Evolutionary conservation across 148 eudicot species (phyloP).

Genomic region (Rhododendron kiyosumense): DNA sequence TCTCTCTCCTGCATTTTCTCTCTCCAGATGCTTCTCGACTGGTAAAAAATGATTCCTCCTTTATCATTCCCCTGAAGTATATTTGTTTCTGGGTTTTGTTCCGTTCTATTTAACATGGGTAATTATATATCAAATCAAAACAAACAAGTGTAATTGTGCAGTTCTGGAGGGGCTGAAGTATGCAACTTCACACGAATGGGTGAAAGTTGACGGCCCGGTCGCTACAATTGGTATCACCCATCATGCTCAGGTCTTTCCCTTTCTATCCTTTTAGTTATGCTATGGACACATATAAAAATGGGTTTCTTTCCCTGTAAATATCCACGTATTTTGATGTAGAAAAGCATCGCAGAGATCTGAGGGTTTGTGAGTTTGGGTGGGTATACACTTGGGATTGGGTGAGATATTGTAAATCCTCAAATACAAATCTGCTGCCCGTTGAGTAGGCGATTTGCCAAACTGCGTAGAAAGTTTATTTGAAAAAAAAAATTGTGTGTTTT

Average conservation of each 20-base stretch:
- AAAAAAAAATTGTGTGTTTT: not conserved
- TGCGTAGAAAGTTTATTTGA: no score
- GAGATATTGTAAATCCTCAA: not conserved
- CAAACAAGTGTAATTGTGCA: slow-evolving; percentile 15
- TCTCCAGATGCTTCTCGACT: slow-evolving; percentile 82
- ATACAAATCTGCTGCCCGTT: not conserved
- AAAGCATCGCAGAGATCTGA: not conserved
- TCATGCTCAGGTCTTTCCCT: slow-evolving; percentile 78
- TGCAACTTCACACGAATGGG: slow-evolving; percentile 89
- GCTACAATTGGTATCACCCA: slow-evolving; percentile 95
- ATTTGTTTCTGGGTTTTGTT: not conserved
- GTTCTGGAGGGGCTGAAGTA: slow-evolving; percentile 84
- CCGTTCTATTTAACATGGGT: not conserved
- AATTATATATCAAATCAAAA: not conserved
- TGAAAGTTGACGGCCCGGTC: slow-evolving; percentile 84
- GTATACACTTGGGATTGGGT: not conserved
- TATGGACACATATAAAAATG: not conserved
- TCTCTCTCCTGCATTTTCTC: slow-evolving; percentile 49
- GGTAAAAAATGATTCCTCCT: slow-evolving; percentile 34
- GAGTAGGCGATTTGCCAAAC: not conserved
- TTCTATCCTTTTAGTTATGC: not conserved
- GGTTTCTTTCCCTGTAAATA: not conserved
- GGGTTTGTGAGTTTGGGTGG: not conserved
- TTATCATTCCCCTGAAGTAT: not conserved
- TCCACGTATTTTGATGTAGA: not conserved